A percentile compares a stretch with the other conserved stretches of the same genome.
phyloP scores from a whole-genome alignment of 331 rosid genomes.

The Cydonia oblonga region DNA sequence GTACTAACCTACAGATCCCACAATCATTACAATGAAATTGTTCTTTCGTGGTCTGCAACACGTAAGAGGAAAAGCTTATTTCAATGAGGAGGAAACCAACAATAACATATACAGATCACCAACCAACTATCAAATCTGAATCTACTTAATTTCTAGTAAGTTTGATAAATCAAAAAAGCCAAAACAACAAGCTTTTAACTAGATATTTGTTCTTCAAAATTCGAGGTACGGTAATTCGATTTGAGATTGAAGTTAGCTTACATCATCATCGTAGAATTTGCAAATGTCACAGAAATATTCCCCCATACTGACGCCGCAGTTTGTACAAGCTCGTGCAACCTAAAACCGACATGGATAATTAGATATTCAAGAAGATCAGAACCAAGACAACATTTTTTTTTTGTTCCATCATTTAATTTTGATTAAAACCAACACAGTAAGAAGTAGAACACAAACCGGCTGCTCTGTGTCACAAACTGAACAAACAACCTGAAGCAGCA shows the following conservation, averaged over 20 bases:
- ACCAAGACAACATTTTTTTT: background rate
- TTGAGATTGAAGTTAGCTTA: slow-evolving; percentile 17
- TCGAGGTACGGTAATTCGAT: background rate
- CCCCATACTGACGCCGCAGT: slow-evolving; percentile 84
- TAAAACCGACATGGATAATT: slow-evolving; percentile 11
- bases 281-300: slow-evolving; percentile 79
- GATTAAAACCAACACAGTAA: background rate
- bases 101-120: slow-evolving; percentile 1
- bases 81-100: background rate
- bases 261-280: slow-evolving; percentile 82
- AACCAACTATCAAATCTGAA: slow-evolving; percentile 4
- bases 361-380: background rate
- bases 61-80: slow-evolving; percentile 2
- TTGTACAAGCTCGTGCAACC: slow-evolving; percentile 75
- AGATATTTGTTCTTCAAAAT: background rate
- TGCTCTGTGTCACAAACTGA: slow-evolving; percentile 91
- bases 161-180: background rate
- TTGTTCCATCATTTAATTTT: background rate
- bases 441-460: slow-evolving; percentile 43
- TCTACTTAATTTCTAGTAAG: slow-evolving; percentile 1
- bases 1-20: slow-evolving; percentile 78
- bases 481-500: slow-evolving; percentile 67
- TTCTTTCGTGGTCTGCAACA: slow-evolving; percentile 42
- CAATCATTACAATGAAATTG: slow-evolving; percentile 86
- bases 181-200: slow-evolving; percentile 3